Conservation (phyloP, 805 yeast species). For the Crinitomyces ghanaensis region DNA sequence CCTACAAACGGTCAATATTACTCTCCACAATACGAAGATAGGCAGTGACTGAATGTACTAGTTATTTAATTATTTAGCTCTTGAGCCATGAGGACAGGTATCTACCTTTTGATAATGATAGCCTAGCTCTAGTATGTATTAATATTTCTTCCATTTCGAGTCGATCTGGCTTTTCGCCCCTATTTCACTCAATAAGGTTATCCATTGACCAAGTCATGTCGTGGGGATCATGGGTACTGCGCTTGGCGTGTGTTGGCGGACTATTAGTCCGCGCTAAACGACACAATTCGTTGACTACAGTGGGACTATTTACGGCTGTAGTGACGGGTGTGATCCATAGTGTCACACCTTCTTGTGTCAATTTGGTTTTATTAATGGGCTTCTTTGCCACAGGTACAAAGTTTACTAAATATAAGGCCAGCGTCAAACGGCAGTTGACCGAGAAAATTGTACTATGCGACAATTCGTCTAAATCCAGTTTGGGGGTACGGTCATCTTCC, state of each 20-base stretch:
- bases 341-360: slow-evolving; percentile 27
- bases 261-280: slow-evolving; percentile 22
- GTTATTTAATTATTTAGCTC: neutral
- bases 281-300: slow-evolving; percentile 28
- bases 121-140: too few relatives aligned
- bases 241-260: slow-evolving; percentile 5
- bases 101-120: too few relatives aligned
- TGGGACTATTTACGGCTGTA: slow-evolving; percentile 29
- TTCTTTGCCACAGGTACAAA: slow-evolving; percentile 31
- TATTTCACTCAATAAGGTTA: neutral
- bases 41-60: neutral
- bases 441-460: slow-evolving; percentile 12
- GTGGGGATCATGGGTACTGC: slow-evolving; percentile 1
- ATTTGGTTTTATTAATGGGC: slow-evolving; percentile 24
- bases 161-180: neutral
- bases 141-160: too few relatives aligned
- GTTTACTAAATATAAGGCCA: slow-evolving; percentile 31
- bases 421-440: slow-evolving; percentile 26
- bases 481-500: slow-evolving; percentile 1
- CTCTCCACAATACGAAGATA: neutral
- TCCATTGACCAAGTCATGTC: neutral
- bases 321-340: slow-evolving; percentile 32
- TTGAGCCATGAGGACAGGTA: too few relatives aligned
- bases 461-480: slow-evolving; percentile 1
- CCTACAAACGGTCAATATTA: neutral